phyloP scores from a whole-genome alignment of 768 basidiomycete species.

The Botryobasidium botryosum region DNA sequence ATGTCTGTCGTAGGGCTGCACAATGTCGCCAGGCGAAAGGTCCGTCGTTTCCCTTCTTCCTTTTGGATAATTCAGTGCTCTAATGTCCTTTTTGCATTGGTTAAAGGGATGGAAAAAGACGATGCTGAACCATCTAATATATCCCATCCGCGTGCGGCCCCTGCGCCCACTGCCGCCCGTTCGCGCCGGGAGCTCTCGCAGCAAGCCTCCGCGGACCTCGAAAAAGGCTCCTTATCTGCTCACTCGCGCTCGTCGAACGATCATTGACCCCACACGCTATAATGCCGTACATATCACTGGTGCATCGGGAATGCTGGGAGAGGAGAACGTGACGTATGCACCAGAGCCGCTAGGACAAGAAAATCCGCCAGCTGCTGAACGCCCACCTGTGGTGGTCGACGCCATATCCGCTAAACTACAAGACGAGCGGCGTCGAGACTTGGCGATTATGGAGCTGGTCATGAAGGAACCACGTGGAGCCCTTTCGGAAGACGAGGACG shows the following conservation, averaged over 20 bases:
- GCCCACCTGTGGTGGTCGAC: too few species aligned
- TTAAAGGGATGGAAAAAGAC: slow-evolving; percentile 51
- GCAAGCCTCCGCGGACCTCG: slow-evolving; percentile 6
- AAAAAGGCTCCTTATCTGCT: slow-evolving; percentile 34
- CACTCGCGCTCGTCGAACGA: slow-evolving; percentile 38
- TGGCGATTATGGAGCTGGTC: too few species aligned
- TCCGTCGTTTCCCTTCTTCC: background rate
- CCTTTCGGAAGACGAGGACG: too few species aligned
- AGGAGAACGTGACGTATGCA: background rate
- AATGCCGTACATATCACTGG: slow-evolving; percentile 52
- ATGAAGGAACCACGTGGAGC: too few species aligned
- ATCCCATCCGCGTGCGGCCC: slow-evolving; percentile 57
- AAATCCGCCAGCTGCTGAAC: too few species aligned
- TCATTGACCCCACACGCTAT: slow-evolving; percentile 59
- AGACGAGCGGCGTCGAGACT: too few species aligned
- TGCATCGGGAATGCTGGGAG: background rate
- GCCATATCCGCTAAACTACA: too few species aligned
- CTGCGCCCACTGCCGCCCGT: slow-evolving; percentile 33
- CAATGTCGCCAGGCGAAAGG: slow-evolving; percentile 30
- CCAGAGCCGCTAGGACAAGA: too few species aligned
- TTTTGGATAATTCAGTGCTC: background rate
- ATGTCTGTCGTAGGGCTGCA: slow-evolving; percentile 49
- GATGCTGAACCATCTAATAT: slow-evolving; percentile 43
- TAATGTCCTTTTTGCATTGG: background rate
- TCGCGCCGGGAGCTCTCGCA: background rate